These are phyloP conservation scores for Stylosanthes scabra DNA, from an alignment of 331 rosid genomes.

Conservation along the genomic window DNA sequence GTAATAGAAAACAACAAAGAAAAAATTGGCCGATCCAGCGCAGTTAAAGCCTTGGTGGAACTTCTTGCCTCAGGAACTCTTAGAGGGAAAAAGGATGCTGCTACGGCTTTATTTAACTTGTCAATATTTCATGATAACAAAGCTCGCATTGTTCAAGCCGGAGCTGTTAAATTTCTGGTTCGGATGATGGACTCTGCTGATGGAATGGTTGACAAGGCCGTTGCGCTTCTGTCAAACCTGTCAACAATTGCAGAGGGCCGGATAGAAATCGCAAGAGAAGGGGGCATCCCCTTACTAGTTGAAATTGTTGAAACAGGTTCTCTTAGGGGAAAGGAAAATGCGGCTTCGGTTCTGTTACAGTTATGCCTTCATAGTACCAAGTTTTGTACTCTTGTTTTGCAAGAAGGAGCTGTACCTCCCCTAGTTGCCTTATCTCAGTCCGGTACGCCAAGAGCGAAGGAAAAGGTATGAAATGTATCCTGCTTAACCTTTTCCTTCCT, in stretches of 20 bases:
- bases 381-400: constrained; percentile 89
- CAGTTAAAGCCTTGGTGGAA: constrained; percentile 85
- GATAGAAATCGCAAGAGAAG: constrained; percentile 65
- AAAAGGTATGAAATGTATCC: constrained; percentile 65
- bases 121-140: constrained; percentile 96
- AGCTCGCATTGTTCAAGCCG: constrained; percentile 93
- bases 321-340: constrained; percentile 91
- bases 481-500: constrained; percentile 15
- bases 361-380: constrained; percentile 87
- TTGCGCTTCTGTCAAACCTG: constrained; percentile 89
- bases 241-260: constrained; percentile 90
- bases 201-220: constrained; percentile 95
- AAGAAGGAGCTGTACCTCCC: constrained; percentile 99
- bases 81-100: constrained; percentile 97
- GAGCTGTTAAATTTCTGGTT: constrained; percentile 89
- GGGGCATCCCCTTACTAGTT: constrained; percentile 88
- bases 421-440: constrained; percentile 88
- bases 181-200: constrained; percentile 66
- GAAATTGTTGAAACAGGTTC: constrained; percentile 94
- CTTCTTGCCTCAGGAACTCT: constrained; percentile 88
- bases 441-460: constrained; percentile 94
- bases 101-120: constrained; percentile 90
- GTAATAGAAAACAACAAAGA: constrained; percentile 84
- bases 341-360: constrained; percentile 82
- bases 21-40: constrained; percentile 93